Percentiles rank a stretch among this genome's conserved stretches.
phyloP scores from a whole-genome alignment of 2,329 filamentous ascomycete genomes.

The Cylindrodendrum hubeiense region DNA sequence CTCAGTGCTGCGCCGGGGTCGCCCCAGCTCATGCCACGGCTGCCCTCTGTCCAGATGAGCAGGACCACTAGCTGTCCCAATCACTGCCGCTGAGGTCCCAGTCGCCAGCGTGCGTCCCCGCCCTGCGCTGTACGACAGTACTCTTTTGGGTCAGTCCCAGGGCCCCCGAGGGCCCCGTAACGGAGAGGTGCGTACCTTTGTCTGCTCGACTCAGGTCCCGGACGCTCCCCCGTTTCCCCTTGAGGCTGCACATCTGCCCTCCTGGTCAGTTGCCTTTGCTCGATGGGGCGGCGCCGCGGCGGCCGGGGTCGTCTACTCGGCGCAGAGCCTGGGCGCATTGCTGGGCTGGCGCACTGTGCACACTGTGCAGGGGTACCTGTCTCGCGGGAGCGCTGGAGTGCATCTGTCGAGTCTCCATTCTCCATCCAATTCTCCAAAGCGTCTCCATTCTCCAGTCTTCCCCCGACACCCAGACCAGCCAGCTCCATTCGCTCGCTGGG shows the following conservation, averaged over 20 bases:
- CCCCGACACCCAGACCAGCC: conserved; percentile 3
- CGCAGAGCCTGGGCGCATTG: conserved; percentile 12
- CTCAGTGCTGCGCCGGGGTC: background rate
- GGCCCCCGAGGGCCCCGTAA: conserved; percentile 15
- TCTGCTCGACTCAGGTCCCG: background rate
- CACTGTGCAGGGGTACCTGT: conserved; percentile 22
- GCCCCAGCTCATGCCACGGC: conserved; percentile 21
- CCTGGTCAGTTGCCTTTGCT: conserved; percentile 4
- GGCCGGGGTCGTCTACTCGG: conserved; percentile 3
- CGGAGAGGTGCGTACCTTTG: conserved; percentile 9
- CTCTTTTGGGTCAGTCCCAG: conserved; percentile 23
- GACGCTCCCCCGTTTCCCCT: conserved; percentile 11
- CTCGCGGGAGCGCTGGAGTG: conserved; percentile 18
- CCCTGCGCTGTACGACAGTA: conserved; percentile 29
- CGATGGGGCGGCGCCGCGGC: conserved; percentile 19
- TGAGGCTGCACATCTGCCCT: conserved; percentile 21
- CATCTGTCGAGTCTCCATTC: conserved; percentile 7
- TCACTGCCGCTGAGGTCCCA: conserved; percentile 20
- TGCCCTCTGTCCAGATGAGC: conserved; percentile 40
- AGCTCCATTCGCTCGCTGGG: conserved; percentile 17
- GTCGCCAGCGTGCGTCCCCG: conserved; percentile 21
- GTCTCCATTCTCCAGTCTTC: conserved; percentile 17
- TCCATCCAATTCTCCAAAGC: conserved; percentile 5
- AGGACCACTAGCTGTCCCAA: conserved; percentile 40
- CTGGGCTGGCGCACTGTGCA: conserved; percentile 16